Percentiles rank a stretch among this genome's conserved stretches.
These are phyloP conservation scores for Rostrohypoxylon terebratum DNA, from an alignment of 495 filamentous ascomycete genomes.

Conservation along the genomic window DNA sequence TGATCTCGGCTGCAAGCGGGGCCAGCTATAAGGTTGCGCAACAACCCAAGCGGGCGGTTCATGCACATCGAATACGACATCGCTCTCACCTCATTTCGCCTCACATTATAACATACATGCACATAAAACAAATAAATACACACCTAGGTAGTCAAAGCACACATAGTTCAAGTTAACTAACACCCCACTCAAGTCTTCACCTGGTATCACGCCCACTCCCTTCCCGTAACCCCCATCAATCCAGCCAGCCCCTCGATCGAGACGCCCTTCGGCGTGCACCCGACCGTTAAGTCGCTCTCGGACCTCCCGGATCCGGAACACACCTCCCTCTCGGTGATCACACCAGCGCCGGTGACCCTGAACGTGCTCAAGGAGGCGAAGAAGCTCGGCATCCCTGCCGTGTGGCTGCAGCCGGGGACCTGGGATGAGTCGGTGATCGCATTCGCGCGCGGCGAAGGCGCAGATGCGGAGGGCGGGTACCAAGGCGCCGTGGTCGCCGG, in stretches of 20 bases:
- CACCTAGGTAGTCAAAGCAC: background rate
- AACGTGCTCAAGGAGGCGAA: slow-evolving; percentile 81
- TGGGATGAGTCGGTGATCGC: slow-evolving; percentile 79
- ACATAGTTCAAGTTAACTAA: slow-evolving; percentile 28
- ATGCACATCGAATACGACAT: slow-evolving; percentile 30
- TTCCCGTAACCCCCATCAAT: slow-evolving; percentile 86
- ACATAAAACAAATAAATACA: background rate
- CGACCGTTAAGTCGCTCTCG: slow-evolving; percentile 73
- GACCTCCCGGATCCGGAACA: slow-evolving; percentile 71
- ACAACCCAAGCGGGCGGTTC: slow-evolving; percentile 21
- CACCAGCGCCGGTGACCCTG: slow-evolving; percentile 79
- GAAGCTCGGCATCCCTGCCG: slow-evolving; percentile 77
- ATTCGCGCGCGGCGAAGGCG: slow-evolving; percentile 68
- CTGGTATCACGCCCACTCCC: slow-evolving; percentile 84
- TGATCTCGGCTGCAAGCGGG: slow-evolving; percentile 37
- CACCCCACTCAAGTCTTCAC: slow-evolving; percentile 71
- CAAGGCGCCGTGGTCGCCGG: slow-evolving; percentile 73
- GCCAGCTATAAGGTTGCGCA: slow-evolving; percentile 9
- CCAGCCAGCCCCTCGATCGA: slow-evolving; percentile 72
- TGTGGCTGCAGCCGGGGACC: slow-evolving; percentile 93
- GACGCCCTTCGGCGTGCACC: slow-evolving; percentile 62
- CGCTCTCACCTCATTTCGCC: background rate
- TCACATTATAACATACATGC: background rate
- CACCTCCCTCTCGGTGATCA: slow-evolving; percentile 88
- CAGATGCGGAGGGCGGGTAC: slow-evolving; percentile 63